A percentile compares a stretch with the other conserved stretches of the same genome.
Conservation (phyloP, 148 eudicot genomes). For the Spergularia marina region DNA sequence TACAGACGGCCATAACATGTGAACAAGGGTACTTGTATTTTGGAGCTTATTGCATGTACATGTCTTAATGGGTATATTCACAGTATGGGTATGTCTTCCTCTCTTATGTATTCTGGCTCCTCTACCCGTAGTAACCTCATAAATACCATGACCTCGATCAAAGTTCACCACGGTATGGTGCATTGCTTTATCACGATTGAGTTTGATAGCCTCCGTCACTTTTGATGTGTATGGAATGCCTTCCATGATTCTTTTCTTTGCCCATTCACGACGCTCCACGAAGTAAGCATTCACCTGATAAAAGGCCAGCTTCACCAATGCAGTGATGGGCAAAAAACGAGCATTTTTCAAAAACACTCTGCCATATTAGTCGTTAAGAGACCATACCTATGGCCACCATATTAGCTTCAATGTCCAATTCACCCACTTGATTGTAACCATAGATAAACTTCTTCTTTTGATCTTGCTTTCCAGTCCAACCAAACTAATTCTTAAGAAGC, state of each 20-base stretch:
- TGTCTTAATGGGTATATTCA: not conserved
- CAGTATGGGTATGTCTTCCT: not conserved
- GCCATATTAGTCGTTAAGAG: conserved; percentile 1
- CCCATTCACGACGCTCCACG: not conserved
- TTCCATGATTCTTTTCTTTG: not conserved
- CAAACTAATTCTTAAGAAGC: too few species aligned
- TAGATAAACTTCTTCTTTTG: too few species aligned
- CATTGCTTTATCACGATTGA: not conserved
- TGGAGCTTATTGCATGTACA: not conserved
- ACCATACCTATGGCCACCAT: not conserved
- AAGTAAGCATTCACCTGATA: conserved; percentile 1
- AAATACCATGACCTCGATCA: not conserved
- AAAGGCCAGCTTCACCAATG: not conserved
- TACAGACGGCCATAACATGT: not conserved
- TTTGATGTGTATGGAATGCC: not conserved
- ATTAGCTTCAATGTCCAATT: not conserved
- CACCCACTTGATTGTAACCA: too few species aligned
- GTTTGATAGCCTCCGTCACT: not conserved
- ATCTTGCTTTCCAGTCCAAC: too few species aligned
- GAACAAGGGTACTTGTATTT: not conserved
- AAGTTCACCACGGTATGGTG: not conserved
- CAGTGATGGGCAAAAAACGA: not conserved
- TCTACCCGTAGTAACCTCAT: not conserved
- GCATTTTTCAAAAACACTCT: not conserved
- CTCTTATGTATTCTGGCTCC: not conserved